phyloP scores from a whole-genome alignment of 768 basidiomycete species.

The Lyophyllum semitale region DNA sequence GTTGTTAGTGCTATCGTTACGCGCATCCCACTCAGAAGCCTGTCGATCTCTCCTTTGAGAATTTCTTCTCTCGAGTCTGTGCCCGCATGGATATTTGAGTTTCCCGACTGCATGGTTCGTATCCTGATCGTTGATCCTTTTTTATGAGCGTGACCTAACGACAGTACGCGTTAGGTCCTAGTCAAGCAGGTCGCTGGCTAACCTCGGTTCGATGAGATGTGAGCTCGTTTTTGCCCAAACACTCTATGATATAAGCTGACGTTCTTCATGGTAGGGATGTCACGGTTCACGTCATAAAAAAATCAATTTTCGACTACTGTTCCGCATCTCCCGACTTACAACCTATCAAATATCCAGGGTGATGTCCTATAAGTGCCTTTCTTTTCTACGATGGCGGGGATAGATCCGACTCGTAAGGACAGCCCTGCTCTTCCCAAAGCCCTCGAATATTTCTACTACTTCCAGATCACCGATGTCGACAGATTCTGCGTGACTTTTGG shows the following conservation, averaged over 20 bases:
- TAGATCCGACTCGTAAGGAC: not conserved
- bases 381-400: not conserved
- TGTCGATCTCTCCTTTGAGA: no score
- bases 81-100: no score
- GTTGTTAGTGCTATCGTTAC: no score
- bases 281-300: conserved; percentile 8
- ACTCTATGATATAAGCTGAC: not conserved
- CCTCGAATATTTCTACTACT: conserved; percentile 20
- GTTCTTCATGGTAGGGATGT: not conserved
- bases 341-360: conserved; percentile 17
- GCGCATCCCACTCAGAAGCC: no score
- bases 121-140: no score
- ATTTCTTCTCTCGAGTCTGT: no score
- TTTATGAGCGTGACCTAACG: not conserved
- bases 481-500: conserved; percentile 10
- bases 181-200: conserved; percentile 1
- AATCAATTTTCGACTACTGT: not conserved
- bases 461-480: conserved; percentile 9
- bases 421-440: conserved; percentile 19
- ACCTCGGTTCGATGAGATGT: conserved; percentile 16
- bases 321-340: conserved; percentile 3
- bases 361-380: conserved; percentile 13
- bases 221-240: not conserved
- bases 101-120: conserved; percentile 17
- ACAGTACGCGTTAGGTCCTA: not conserved